These are phyloP conservation scores for Metschnikowia bowlesiae DNA, from an alignment of 805 yeast genomes.

Conservation along the genomic window DNA sequence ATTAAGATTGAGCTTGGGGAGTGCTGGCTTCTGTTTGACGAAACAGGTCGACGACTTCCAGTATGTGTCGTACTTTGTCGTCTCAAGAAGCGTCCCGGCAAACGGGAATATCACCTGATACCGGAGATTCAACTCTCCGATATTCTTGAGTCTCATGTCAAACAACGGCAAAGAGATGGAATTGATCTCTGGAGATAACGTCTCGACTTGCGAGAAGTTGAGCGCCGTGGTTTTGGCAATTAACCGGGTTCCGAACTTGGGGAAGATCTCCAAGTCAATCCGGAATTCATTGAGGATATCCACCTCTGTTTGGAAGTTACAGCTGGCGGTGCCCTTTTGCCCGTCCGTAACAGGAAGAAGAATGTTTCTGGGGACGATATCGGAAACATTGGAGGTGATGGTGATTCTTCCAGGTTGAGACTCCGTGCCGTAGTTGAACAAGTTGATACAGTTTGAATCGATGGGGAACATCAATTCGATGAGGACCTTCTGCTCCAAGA, in stretches of 20 bases:
- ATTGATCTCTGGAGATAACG: slow-evolving; percentile 38
- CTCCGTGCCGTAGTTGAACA: slow-evolving; percentile 40
- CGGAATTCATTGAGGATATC: slow-evolving; percentile 58
- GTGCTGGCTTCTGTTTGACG: slow-evolving; percentile 25
- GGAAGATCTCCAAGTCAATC: slow-evolving; percentile 85
- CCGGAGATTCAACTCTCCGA: slow-evolving; percentile 74
- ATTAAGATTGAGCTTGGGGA: slow-evolving; percentile 29
- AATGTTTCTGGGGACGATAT: slow-evolving; percentile 83
- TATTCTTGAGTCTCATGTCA: slow-evolving; percentile 73
- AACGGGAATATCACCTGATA: slow-evolving; percentile 89
- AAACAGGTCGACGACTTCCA: slow-evolving; percentile 85
- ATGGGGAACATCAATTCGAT: slow-evolving; percentile 68
- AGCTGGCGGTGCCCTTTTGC: slow-evolving; percentile 44
- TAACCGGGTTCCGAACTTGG: slow-evolving; percentile 89
- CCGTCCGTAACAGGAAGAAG: slow-evolving; percentile 69
- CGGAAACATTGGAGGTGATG: slow-evolving; percentile 68
- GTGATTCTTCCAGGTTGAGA: slow-evolving; percentile 77
- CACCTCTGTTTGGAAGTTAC: slow-evolving; percentile 80
- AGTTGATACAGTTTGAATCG: slow-evolving; percentile 41
- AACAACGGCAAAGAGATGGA: slow-evolving; percentile 63
- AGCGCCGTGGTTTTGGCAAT: slow-evolving; percentile 86
- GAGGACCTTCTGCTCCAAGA: slow-evolving; percentile 82
- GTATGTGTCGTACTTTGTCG: slow-evolving; percentile 90
- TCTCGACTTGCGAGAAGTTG: slow-evolving; percentile 41
- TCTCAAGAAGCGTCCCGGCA: slow-evolving; percentile 75